Base-by-base conservation (phyloP, 208 protist genomes). In the Trypanosomatidae sp. region DNA sequence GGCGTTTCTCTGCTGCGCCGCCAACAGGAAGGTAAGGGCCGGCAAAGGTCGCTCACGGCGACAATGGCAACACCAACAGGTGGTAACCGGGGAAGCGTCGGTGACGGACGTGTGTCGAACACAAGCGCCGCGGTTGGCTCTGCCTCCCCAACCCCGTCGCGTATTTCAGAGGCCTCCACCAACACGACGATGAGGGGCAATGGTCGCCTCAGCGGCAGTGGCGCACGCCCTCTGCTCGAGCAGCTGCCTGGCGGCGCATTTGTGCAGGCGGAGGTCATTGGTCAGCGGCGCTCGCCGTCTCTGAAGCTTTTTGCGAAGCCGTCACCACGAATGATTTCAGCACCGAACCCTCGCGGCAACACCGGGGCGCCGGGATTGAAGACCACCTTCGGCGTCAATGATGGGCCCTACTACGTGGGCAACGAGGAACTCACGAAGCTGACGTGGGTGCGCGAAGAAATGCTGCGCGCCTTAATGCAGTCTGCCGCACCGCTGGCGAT, bases 341-440 rank as follows among this genome's bases (percentile, higher is more conserved):
- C 75, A 17, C 75, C 75, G 43, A 80, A 69, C 39, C 75, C 75
- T 28, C 64, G 75, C 55, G 75, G 75, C 28, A 75, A 69, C 75
- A 67, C 64, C 33, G 55, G 75, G 0, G 69, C 44, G n/a, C 58
- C 56, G 1, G 69, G 52, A 25, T 43, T 68, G 49, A 70, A 59
- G 36, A 66, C 69, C 44, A 74, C 53, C 12, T 75, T 80, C 9
- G 65, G 56, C 15, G 69, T 75, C 19, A 74, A 56, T 56, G 67
- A 46, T 46, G 44, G 53, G 17, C 64, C 69, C 6, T 71, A 80
- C 65, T 75, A 67, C 49, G 72, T 56, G 3, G 65, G 69, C 50
- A 80, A 68, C n/a, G 75, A 80, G n/a, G 75, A 80, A 36, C 75
- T 80, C 62, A 72, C 75, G 25, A 62, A 65, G 55, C 56, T 80